Evolutionary conservation across 2,329 filamentous ascomycete genomes (phyloP), one percentile per base, ranked within the genome.

Genomic region (Hypoxylon sp.): DNA sequence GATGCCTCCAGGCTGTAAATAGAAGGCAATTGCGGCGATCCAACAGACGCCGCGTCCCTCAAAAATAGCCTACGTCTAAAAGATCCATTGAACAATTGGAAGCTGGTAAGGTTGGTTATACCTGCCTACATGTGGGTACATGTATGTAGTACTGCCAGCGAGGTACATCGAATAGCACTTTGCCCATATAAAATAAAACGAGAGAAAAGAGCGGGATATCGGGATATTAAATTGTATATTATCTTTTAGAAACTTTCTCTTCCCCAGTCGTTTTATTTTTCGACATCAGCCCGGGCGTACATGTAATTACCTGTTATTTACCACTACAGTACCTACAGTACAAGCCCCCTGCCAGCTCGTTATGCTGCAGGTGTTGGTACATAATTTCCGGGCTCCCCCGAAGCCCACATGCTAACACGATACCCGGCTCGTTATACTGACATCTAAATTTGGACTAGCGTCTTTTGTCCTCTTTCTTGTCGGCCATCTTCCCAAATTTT

Each of bases 371-470:
- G 3, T 25, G 6, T 5, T 43, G 4, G 3, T 41, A 19, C 38
- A 41, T 36, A 36, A 41, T 41, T 41, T 41, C 38, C 38, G 38
- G n/a, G n/a, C 17, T 17, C n/a, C n/a, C 38, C 38, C 38, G n/a
- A 19, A 17, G 38, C 17, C 17, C 17, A 43, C 38, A 19, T 43
- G 38, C 38, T 21, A 19, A 21, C 7, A 41, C 9, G n/a, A 41
- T 19, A 41, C n/a, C 13, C 34, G n/a, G 14, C 11, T 36, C 34
- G 13, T 36, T 36, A 36, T 30, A 30, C 28, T 30, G 6, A 30
- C 6, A n/a, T 21, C 38, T 43, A 9, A 10, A 43, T 43, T 21
- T 43, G 17, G 38, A 21, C 17, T 43, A 43, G 38, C 38, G 38
- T 19, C n/a, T n/a, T n/a, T n/a, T 5, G 1, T 10, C 2, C 7